Conservation (phyloP, 2,329 filamentous ascomycete species). For the Gyromitra esculenta region DNA sequence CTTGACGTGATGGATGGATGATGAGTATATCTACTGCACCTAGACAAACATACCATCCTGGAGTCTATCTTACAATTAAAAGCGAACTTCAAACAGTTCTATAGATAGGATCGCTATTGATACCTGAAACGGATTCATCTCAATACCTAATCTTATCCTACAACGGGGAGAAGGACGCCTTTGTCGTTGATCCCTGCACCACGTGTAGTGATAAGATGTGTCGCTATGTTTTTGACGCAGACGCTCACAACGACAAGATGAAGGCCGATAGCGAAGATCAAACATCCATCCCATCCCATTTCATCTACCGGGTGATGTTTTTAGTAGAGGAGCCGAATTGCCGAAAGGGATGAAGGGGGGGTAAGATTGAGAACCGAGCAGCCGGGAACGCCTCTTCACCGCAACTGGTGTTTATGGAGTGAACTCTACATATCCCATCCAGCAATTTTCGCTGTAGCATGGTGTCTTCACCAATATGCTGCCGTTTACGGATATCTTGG, state of each 20-base stretch:
- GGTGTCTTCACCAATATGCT: no score
- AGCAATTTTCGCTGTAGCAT: no score
- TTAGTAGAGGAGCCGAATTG: neutral
- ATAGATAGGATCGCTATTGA: neutral
- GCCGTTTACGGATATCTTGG: no score
- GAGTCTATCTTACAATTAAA: neutral
- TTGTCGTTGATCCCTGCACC: slow-evolving; percentile 3
- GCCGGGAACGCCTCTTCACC: slow-evolving; percentile 1
- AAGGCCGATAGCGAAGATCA: neutral
- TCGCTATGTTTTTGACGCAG: neutral
- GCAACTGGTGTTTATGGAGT: neutral
- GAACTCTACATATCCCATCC: neutral
- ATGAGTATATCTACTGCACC: neutral
- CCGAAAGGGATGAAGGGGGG: neutral
- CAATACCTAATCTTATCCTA: neutral
- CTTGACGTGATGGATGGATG: neutral
- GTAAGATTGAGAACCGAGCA: neutral
- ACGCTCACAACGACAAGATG: neutral
- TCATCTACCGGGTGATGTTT: neutral
- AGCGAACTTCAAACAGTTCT: neutral
- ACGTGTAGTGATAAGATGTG: slow-evolving; percentile 15
- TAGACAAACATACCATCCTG: neutral
- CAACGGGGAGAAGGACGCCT: neutral
- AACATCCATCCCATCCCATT: slow-evolving; percentile 4
- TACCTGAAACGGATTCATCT: neutral